phyloP scores from a whole-genome alignment of 2,329 filamentous ascomycete species.

The Ophiostoma sp. region DNA sequence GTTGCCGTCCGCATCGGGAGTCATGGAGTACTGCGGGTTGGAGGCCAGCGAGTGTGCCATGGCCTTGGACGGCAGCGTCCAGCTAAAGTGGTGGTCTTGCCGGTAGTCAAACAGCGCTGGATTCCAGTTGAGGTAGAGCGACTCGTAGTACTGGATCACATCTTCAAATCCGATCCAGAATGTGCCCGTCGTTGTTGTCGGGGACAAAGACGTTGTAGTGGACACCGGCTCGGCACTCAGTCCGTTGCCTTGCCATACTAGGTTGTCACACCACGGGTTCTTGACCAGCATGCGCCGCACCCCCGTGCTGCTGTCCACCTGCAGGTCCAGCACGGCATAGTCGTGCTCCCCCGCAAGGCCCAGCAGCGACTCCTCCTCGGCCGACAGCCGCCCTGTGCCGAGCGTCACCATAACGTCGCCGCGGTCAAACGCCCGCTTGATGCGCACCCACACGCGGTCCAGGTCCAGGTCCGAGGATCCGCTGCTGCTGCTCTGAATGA shows the following conservation, averaged over 20 bases:
- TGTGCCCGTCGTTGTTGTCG: conserved; percentile 48
- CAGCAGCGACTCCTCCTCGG: conserved; percentile 69
- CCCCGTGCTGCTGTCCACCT: conserved; percentile 46
- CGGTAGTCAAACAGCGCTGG: conserved; percentile 73
- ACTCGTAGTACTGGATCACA: conserved; percentile 87
- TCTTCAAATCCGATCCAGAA: conserved; percentile 93
- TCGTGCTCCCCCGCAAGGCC: conserved; percentile 88
- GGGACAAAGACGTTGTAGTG: background rate
- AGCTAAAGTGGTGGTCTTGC: conserved; percentile 85
- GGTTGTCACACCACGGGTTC: conserved; percentile 89
- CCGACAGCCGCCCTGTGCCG: conserved; percentile 77
- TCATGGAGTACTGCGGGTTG: conserved; percentile 68
- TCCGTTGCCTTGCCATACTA: conserved; percentile 60
- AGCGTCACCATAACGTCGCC: conserved; percentile 84
- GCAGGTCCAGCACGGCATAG: conserved; percentile 82
- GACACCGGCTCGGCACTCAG: conserved; percentile 5
- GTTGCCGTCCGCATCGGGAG: conserved; percentile 51
- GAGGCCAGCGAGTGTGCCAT: conserved; percentile 54
- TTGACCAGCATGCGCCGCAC: conserved; percentile 75
- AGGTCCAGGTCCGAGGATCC: conserved; percentile 57
- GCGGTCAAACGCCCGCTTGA: conserved; percentile 67
- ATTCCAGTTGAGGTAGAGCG: conserved; percentile 97
- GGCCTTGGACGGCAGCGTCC: conserved; percentile 54
- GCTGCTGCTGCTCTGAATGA: conserved; percentile 61
- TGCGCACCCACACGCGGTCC: conserved; percentile 69